These are phyloP conservation scores for Harrya chromipes DNA, from an alignment of 768 basidiomycete genomes.

Conservation along the genomic window DNA sequence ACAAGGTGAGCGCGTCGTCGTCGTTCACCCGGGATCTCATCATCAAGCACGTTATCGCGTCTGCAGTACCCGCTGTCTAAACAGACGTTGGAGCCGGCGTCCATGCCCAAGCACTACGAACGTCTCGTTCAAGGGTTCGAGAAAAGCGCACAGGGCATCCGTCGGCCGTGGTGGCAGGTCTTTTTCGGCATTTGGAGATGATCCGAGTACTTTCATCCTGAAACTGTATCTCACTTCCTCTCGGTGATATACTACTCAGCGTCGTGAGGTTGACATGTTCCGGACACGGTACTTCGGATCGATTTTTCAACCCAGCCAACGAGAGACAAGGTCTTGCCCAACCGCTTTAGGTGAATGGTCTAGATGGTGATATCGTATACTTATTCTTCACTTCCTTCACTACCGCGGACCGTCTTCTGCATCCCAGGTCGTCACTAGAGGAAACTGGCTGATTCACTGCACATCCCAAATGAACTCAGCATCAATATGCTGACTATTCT, in stretches of 20 bases:
- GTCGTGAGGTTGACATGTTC: too few species aligned
- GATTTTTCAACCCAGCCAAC: background rate
- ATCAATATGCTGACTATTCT: background rate
- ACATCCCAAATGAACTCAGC: background rate
- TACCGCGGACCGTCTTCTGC: background rate
- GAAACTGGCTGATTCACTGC: background rate
- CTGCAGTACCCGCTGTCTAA: slow-evolving; percentile 70
- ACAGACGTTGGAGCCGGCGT: slow-evolving; percentile 63
- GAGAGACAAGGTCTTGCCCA: background rate
- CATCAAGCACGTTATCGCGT: slow-evolving; percentile 12
- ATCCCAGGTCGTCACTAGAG: background rate
- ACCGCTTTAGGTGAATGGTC: too few species aligned
- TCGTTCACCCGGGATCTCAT: background rate
- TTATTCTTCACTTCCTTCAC: too few species aligned
- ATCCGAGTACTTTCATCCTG: too few species aligned
- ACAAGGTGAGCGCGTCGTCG: slow-evolving; percentile 43
- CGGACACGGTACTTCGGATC: slow-evolving; percentile 2
- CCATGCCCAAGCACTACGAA: slow-evolving; percentile 70
- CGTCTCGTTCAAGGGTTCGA: slow-evolving; percentile 71
- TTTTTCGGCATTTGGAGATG: slow-evolving; percentile 69
- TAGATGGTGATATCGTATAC: too few species aligned
- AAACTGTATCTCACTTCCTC: too few species aligned
- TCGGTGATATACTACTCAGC: too few species aligned
- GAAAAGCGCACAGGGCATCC: slow-evolving; percentile 73
- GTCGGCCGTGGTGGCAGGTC: slow-evolving; percentile 80